phyloP scores from a whole-genome alignment of 1,284 basidiomycete genomes.

The Ganoderma resinaceum region DNA sequence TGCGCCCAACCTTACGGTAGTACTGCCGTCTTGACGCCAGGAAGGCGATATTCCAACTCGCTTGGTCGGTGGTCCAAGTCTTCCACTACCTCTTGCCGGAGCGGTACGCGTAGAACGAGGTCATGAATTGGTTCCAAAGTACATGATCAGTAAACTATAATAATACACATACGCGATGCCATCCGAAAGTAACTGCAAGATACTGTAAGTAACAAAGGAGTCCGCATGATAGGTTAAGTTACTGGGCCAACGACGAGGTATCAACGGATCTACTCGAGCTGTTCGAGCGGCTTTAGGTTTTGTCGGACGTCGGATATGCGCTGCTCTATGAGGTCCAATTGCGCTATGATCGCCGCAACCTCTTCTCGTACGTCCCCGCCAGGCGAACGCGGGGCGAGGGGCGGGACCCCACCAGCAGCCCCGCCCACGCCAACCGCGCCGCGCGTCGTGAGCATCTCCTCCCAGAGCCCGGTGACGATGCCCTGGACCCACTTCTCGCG shows the following conservation, averaged over 20 bases:
- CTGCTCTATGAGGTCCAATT: constrained; percentile 53
- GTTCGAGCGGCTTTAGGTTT: constrained; percentile 33
- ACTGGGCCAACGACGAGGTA: neutral
- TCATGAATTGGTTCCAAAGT: neutral
- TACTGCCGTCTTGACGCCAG: too few species aligned
- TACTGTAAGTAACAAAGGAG: neutral
- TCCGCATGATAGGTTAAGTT: neutral
- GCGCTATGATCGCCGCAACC: constrained; percentile 53
- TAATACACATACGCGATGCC: neutral
- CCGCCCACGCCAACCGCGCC: constrained; percentile 24
- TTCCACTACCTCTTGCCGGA: too few species aligned
- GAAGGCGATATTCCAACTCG: too few species aligned
- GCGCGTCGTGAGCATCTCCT: constrained; percentile 64
- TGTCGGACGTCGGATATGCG: constrained; percentile 35
- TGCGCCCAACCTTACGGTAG: too few species aligned
- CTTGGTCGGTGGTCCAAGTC: too few species aligned
- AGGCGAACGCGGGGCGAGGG: constrained; percentile 26
- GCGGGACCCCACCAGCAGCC: constrained; percentile 20
- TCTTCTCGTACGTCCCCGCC: constrained; percentile 54
- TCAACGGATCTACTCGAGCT: neutral
- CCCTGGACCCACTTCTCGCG: constrained; percentile 77
- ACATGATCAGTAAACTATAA: constrained; percentile 9
- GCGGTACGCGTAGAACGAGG: neutral
- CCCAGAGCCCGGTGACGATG: constrained; percentile 72
- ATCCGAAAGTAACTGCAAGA: neutral